Base-by-base conservation (phyloP, 768 basidiomycete genomes). In the Trametes cubensis region DNA sequence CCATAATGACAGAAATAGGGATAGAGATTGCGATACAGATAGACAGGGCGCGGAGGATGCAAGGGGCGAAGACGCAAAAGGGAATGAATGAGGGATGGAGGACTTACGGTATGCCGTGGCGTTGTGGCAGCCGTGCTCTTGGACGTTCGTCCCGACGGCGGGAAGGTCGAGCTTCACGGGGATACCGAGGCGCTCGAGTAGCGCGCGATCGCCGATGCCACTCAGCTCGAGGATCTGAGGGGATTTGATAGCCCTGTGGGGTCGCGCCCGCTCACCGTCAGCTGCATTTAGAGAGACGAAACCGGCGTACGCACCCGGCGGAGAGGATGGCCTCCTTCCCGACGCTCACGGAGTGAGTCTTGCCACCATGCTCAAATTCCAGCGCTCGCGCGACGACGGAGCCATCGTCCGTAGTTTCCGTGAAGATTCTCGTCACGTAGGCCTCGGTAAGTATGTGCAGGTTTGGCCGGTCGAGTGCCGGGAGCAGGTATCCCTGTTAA, bases 191-290 rank as follows among this genome's bases (percentile, higher is more conserved):
- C 53, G 64, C 18, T 71, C 63, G 28, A 80, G 71, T 40, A 76
- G 57, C 6, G 65, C 67, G 21, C 63, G 61, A 46, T 78, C 70
- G 39, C 83, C 83, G 54, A 84, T 78, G 28, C 83, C 83, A 17
- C 78, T 79, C 5, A 82, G 73, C 68, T 83, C 79, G 13, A 84
- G 76, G 11, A 84, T 66, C 60, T 81, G 80, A 11, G 81, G 77
- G 4, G 77, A 76, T 63, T 79, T 77, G 46, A 82, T 67, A 0
- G 80, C 71, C 7, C 82, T 80, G 52, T 69, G 1, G 34, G 25
- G 41, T 20, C 70, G 13, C 49, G 46, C 67, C 69, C 48, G 14
- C 44, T 13, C 39, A 38, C 15, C 25, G 21, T 34, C 34, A 34
- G 34, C 34, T 34, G 34, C 21, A 54, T n/a, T 46, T 11, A 45